Percentiles rank a stretch among this genome's conserved stretches.
These are phyloP conservation scores for Psilocybe subaeruginosa DNA, from an alignment of 768 basidiomycete genomes.

Conservation along the genomic window DNA sequence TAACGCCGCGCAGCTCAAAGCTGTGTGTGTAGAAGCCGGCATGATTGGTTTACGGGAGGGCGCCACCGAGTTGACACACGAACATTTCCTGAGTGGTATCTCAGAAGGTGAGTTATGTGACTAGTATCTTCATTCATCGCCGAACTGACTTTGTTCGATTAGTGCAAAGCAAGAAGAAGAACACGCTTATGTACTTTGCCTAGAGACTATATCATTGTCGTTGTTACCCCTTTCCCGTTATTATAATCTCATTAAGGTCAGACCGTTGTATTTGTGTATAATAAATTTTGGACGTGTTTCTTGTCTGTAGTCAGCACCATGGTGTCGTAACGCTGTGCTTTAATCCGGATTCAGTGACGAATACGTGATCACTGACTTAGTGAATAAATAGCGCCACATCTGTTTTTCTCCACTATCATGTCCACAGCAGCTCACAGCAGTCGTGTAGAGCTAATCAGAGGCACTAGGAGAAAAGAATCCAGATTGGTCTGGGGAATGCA, in stretches of 20 bases:
- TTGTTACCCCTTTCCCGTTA: not conserved
- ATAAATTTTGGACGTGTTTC: not conserved
- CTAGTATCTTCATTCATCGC: slow-evolving; percentile 5
- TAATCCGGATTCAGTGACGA: not conserved
- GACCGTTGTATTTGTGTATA: slow-evolving; percentile 1
- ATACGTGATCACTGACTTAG: too few relatives aligned
- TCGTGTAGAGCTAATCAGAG: not conserved
- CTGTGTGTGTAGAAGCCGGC: slow-evolving; percentile 98
- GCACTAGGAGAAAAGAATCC: slow-evolving; percentile 18
- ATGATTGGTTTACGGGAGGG: slow-evolving; percentile 98
- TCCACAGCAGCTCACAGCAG: not conserved
- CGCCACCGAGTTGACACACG: slow-evolving; percentile 84
- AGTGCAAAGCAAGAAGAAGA: slow-evolving; percentile 99
- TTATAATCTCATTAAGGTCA: not conserved
- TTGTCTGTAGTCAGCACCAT: not conserved
- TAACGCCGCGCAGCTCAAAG: slow-evolving; percentile 96
- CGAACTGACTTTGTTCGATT: slow-evolving; percentile 28
- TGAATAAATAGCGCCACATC: not conserved
- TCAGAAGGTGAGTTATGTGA: slow-evolving; percentile 64
- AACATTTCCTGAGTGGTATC: slow-evolving; percentile 94
- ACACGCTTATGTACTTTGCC: slow-evolving; percentile 93
- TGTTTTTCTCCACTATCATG: not conserved
- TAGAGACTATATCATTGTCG: slow-evolving; percentile 36
- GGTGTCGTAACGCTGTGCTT: not conserved
- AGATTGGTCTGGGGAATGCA: slow-evolving; percentile 19